Evolutionary conservation across 257 asterid genomes (phyloP).

Genomic region (Capsicum chinense): DNA sequence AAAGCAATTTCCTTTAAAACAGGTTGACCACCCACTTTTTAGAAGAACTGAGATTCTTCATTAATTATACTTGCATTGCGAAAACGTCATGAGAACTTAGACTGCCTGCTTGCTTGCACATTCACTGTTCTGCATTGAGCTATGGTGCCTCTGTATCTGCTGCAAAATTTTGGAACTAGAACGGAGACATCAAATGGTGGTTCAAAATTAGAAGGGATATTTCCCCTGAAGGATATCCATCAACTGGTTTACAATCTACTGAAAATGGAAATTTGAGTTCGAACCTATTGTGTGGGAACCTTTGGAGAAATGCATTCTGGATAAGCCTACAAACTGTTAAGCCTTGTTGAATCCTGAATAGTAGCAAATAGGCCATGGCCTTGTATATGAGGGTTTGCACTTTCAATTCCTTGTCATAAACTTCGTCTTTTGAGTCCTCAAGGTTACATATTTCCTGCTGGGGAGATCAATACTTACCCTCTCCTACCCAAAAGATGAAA

Average conservation of each 20-base stretch:
- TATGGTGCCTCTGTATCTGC: background rate
- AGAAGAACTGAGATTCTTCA: background rate
- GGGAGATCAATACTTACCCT: background rate
- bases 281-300: background rate
- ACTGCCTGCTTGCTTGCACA: background rate
- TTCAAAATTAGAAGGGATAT: constrained; percentile 12
- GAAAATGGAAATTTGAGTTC: background rate
- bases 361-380: background rate
- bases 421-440: background rate
- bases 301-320: background rate
- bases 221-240: background rate
- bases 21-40: background rate
- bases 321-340: background rate
- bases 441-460: background rate
- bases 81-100: background rate
- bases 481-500: background rate
- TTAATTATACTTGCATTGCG: background rate
- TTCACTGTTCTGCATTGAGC: background rate
- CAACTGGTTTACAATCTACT: background rate
- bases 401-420: background rate
- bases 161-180: background rate
- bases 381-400: background rate
- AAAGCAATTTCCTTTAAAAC: background rate
- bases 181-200: background rate
- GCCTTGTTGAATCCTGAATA: background rate